These are phyloP conservation scores for Xanthoceras sorbifolium DNA, from an alignment of 345 rosid species.

Conservation along the genomic window DNA sequence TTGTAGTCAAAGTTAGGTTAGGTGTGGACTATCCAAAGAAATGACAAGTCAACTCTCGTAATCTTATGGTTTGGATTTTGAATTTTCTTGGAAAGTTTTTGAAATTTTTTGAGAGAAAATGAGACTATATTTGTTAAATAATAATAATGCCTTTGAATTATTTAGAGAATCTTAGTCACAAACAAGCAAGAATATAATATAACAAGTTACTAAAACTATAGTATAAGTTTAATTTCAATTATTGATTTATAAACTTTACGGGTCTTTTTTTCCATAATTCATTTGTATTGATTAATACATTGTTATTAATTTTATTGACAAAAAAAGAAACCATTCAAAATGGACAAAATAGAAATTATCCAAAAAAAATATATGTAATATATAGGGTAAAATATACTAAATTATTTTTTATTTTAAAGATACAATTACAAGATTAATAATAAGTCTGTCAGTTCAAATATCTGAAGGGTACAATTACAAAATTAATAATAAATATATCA, in stretches of 20 bases:
- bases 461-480: too few species aligned
- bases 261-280: background rate
- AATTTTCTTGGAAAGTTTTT: slow-evolving; percentile 9
- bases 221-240: background rate
- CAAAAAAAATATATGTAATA: too few species aligned
- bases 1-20: slow-evolving; percentile 22
- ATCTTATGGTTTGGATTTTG: background rate
- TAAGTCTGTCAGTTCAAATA: too few species aligned
- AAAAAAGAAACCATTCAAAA: too few species aligned
- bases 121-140: background rate
- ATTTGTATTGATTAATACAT: too few species aligned
- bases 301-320: too few species aligned
- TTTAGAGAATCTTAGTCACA: background rate
- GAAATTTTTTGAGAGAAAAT: slow-evolving; percentile 2
- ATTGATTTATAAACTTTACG: background rate
- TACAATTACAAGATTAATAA: too few species aligned
- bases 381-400: too few species aligned
- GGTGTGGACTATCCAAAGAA: background rate
- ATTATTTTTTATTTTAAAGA: too few species aligned
- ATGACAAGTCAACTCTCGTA: slow-evolving; percentile 17
- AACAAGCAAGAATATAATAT: background rate
- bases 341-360: too few species aligned
- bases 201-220: background rate
- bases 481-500: too few species aligned
- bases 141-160: background rate